phyloP scores from a whole-genome alignment of 371 early-diverging fungal genomes.

The Mucor saturninus region DNA sequence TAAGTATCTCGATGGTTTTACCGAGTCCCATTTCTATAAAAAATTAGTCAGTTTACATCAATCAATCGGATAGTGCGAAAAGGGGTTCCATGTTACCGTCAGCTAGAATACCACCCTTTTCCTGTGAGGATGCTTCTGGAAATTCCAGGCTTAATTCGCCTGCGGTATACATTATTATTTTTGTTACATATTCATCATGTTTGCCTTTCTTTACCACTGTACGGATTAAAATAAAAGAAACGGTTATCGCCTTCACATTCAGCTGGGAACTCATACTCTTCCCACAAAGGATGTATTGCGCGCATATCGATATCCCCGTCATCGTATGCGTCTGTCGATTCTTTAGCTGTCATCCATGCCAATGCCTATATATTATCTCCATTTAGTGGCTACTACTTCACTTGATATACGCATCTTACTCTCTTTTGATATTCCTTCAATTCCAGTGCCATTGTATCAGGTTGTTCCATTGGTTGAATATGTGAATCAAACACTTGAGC shows the following conservation, averaged over 20 bases:
- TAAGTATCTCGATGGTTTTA: constrained; percentile 86
- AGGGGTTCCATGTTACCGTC: constrained; percentile 46
- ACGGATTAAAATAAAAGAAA: constrained; percentile 68
- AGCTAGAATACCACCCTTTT: constrained; percentile 76
- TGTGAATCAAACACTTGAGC: constrained; percentile 61
- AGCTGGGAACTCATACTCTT: constrained; percentile 56
- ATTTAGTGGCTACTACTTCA: background rate
- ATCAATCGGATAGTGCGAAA: too few species aligned
- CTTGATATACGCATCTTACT: constrained; percentile 22
- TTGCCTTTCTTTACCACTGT: constrained; percentile 41
- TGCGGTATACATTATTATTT: background rate
- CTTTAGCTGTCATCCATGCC: constrained; percentile 70
- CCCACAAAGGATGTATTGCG: constrained; percentile 70
- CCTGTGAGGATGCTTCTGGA: constrained; percentile 55
- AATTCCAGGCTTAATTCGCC: constrained; percentile 61
- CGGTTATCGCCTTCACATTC: constrained; percentile 27
- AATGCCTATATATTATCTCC: constrained; percentile 39
- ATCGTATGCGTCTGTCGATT: constrained; percentile 28
- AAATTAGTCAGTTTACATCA: background rate
- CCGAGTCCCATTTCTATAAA: constrained; percentile 84
- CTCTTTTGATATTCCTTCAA: constrained; percentile 71
- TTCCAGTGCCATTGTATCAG: constrained; percentile 50
- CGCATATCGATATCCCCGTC: constrained; percentile 42
- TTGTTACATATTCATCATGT: background rate
- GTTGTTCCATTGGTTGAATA: constrained; percentile 56